Evolutionary conservation across 768 basidiomycete species (phyloP).

Genomic region (Leccinum ochraceum): DNA sequence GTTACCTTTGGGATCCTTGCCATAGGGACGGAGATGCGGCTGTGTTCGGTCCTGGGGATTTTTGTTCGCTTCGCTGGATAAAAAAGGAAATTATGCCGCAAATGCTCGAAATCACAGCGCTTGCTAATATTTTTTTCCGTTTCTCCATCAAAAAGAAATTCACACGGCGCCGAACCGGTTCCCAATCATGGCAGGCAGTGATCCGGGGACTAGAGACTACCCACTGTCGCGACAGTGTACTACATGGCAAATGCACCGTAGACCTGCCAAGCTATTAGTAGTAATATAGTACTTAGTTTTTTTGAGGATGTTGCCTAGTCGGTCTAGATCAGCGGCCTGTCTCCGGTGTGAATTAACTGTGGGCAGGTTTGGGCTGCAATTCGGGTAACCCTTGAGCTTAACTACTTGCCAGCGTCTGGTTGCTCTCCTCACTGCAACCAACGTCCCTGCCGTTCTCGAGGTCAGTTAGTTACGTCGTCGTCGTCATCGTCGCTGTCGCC

Average conservation of each 20-base stretch:
- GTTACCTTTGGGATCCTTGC: constrained; percentile 36
- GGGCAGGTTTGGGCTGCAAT: background rate
- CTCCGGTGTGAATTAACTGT: constrained; percentile 5
- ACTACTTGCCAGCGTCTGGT: background rate
- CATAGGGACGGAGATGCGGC: constrained; percentile 1
- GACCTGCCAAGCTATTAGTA: no score
- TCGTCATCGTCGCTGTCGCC: background rate
- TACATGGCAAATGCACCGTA: background rate
- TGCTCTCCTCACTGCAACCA: constrained; percentile 3
- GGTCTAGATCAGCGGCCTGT: background rate
- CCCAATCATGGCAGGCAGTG: background rate
- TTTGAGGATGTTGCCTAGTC: background rate
- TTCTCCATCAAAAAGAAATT: no score
- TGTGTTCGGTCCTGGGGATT: no score
- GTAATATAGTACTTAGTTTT: no score
- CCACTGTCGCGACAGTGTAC: background rate
- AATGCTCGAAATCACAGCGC: no score
- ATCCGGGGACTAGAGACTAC: no score
- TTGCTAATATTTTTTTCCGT: no score
- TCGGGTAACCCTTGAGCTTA: constrained; percentile 3
- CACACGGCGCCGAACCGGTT: no score
- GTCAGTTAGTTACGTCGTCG: background rate
- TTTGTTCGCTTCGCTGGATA: background rate
- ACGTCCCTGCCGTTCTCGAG: background rate
- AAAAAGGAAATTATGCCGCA: background rate